phyloP scores from a whole-genome alignment of 805 yeast species.

The Sporopachydermia lactativora region DNA sequence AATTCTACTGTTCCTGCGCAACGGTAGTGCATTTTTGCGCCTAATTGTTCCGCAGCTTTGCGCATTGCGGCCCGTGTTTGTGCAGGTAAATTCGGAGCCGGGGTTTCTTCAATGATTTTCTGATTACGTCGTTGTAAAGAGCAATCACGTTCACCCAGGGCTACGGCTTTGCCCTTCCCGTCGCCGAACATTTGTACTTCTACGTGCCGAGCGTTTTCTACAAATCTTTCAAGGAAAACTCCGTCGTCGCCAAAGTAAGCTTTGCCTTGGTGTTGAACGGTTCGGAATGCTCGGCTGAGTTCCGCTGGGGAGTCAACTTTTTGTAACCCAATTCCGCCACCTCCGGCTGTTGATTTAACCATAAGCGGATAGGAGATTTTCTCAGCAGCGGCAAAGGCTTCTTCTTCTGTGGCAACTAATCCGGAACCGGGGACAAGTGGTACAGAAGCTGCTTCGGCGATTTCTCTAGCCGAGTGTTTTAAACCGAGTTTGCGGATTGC shows the following conservation, averaged over 20 bases:
- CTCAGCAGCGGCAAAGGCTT: slow-evolving; percentile 65
- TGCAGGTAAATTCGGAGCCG: slow-evolving; percentile 88
- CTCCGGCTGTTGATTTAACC: slow-evolving; percentile 98
- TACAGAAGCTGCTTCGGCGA: slow-evolving; percentile 83
- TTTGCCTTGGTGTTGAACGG: slow-evolving; percentile 89
- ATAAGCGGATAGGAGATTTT: slow-evolving; percentile 73
- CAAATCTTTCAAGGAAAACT: slow-evolving; percentile 88
- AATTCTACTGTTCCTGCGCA: slow-evolving; percentile 98
- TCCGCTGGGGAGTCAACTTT: slow-evolving; percentile 77
- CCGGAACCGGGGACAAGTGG: slow-evolving; percentile 98
- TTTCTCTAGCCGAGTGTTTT: slow-evolving; percentile 93
- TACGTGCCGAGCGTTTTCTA: slow-evolving; percentile 90
- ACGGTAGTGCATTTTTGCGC: slow-evolving; percentile 72
- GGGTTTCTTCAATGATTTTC: slow-evolving; percentile 93
- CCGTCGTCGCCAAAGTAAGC: slow-evolving; percentile 93
- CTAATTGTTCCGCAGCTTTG: slow-evolving; percentile 74
- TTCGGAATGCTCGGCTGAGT: slow-evolving; percentile 69
- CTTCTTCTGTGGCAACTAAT: slow-evolving; percentile 52
- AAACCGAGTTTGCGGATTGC: slow-evolving; percentile 85
- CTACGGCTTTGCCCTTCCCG: slow-evolving; percentile 85
- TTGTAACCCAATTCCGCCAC: slow-evolving; percentile 97
- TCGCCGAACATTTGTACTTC: slow-evolving; percentile 96
- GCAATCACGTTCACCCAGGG: slow-evolving; percentile 95
- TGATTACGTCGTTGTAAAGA: slow-evolving; percentile 96
- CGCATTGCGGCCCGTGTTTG: slow-evolving; percentile 62